Base-by-base conservation (phyloP, 2,329 filamentous ascomycete species). In the Aspergillus sp. region DNA sequence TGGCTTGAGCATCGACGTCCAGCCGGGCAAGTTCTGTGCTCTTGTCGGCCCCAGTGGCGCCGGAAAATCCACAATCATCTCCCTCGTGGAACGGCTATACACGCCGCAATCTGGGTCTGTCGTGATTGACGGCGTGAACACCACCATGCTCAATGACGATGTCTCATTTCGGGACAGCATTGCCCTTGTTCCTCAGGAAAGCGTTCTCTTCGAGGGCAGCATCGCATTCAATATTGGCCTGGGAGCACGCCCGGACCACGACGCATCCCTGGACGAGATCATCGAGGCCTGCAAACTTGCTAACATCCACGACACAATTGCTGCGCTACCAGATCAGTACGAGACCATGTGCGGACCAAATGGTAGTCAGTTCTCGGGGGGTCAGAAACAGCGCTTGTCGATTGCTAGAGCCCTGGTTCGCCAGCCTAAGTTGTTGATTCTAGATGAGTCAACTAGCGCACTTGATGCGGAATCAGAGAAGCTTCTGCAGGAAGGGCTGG, bases 281-380 rank as follows among this genome's bases (percentile, higher is more conserved):
- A 77, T 85, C 54, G 81, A 83, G 49, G 86, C 87, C 0, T 89
- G 86, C 64, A 79, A 79, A 52, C 70, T 87, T 8, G 86, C 86
- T 24, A 87, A 87, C 62, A 87, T 90, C 55, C 85, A 89, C 69
- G 84, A 89, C 30, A 83, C 81, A 16, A 86, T 90, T 57, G 70
- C 74, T 50, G 71, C 77, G 0, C 71, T 90, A 16, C 85, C 86
- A 0, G 73, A 86, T 10, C 84, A 84, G 0, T 90, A 89, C 63
- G 71, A 86, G 7, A 89, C 86, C 0, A 52, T 74, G 10, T 72
- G 82, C 43, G 80, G 80, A n/a, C 78, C 79, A 20, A 79, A 81
- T 50, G 82, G 82, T 3, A 76, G 75, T 14, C 76, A 76, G 2
- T 71, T 85, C 10, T 81, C 78, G 0, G 82, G 82, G 4, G 82